phyloP scores from a whole-genome alignment of 1,139 yeast genomes.

The Candida labiduridarum region DNA sequence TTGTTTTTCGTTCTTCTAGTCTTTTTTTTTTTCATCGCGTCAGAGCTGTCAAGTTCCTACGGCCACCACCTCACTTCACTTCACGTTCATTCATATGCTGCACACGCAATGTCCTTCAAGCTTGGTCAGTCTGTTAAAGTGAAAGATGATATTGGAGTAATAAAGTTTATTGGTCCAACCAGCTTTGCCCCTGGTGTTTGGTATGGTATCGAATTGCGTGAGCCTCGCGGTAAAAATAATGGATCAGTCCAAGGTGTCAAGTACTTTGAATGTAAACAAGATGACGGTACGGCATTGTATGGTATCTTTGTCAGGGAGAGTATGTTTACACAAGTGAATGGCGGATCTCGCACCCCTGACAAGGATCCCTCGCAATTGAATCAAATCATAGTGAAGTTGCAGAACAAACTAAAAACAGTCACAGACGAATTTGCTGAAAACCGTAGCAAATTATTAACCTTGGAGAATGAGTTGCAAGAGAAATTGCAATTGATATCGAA shows the following conservation, averaged over 20 bases:
- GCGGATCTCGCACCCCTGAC: background rate
- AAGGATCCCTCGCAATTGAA: conserved; percentile 24
- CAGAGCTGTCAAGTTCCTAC: background rate
- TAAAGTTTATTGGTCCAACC: conserved; percentile 55
- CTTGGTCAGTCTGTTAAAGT: conserved; percentile 49
- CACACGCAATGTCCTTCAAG: conserved; percentile 9
- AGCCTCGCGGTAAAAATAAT: conserved; percentile 72
- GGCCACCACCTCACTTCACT: background rate
- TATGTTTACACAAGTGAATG: conserved; percentile 1
- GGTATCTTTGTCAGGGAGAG: conserved; percentile 62
- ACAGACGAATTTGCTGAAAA: conserved; percentile 31
- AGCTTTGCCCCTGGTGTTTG: conserved; percentile 67
- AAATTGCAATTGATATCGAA: conserved; percentile 8
- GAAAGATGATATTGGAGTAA: conserved; percentile 44
- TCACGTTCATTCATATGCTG: background rate
- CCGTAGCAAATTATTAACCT: conserved; percentile 20
- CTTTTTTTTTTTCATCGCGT: conserved; percentile 2
- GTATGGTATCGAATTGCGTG: conserved; percentile 77
- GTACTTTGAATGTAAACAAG: conserved; percentile 57
- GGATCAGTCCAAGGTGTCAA: conserved; percentile 68
- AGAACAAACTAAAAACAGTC: conserved; percentile 36
- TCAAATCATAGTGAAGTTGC: conserved; percentile 47
- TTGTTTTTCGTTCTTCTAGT: conserved; percentile 2
- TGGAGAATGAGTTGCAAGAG: conserved; percentile 21
- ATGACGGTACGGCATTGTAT: conserved; percentile 30